Base-by-base conservation (phyloP, 306 rosid species). In the Casuarina cunninghamiana region DNA sequence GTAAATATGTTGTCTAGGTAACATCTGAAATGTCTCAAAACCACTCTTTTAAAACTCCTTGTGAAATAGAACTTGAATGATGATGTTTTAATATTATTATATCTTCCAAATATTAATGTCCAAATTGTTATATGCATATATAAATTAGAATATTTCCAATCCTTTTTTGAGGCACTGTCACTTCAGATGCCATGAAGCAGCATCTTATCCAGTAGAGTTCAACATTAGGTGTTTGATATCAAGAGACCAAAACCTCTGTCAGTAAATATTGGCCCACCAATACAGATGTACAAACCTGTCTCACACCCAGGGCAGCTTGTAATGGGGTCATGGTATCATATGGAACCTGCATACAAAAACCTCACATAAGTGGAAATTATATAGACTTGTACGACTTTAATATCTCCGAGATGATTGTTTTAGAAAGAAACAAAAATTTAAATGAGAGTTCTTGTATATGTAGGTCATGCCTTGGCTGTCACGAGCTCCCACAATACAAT, bases 261-360 rank as follows among this genome's bases (percentile, higher is more conserved):
- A 78, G 35, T 51, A 77, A 19, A 65, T 49, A 55, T 46, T 53
- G 48, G 43, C 45, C 5, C 46, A 66, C 73, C 68, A 48, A 71
- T 41, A n/a, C 41, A 75, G 55, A 71, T 53, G 66, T 51, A 50
- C 91, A 85, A 80, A 95, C 99, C 99, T 96, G 98, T 93, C 99
- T 91, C 80, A 96, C 99, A 80, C 99, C 98, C 84, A 96, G 87
- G 62, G 99, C 99, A 76, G 99, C 99, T 93, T 96, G 99, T 60
- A 96, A 80, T n/a, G 99, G 99, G 84, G 99, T 93, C 98, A 96
- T 88, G 80, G 91, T 82, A 84, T 96, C 99, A 79, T 96, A 96
- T 13, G 99, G 99, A 72, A 96, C 87, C 99, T 96, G 87, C 77
- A 86, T 81, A 76, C 72, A 46, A 78, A 61, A 49, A 53, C 80